Percentiles rank a stretch among this genome's conserved stretches.
Conservation (phyloP, 805 yeast species). For the Yarrowia sp. region DNA sequence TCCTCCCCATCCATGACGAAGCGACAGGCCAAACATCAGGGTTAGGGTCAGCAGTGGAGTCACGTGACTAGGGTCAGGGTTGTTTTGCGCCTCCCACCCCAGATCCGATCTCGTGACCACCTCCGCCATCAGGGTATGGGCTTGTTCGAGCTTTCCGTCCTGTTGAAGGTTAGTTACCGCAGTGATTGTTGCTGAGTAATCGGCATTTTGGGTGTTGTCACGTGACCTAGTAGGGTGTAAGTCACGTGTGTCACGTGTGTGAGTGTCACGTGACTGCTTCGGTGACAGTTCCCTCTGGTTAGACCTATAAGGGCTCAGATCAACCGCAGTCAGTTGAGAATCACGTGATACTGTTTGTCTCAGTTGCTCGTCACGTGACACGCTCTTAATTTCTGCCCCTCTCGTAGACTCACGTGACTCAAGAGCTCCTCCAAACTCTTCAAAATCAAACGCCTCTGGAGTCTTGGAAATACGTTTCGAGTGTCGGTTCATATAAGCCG, state of each 20-base stretch:
- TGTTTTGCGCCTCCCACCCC: neutral
- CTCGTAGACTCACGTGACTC: neutral
- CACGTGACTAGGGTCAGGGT: neutral
- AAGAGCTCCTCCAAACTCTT: neutral
- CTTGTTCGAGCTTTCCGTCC: slow-evolving; percentile 10
- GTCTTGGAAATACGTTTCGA: neutral
- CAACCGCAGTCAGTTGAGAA: slow-evolving; percentile 2
- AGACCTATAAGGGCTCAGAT: neutral
- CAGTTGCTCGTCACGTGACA: neutral
- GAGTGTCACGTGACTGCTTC: neutral
- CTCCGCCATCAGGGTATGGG: neutral
- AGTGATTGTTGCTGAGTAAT: neutral
- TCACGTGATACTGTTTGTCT: neutral
- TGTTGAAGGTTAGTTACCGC: neutral
- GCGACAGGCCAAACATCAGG: slow-evolving; percentile 7
- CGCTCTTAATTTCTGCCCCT: neutral
- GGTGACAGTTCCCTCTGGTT: neutral
- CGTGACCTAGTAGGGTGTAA: neutral
- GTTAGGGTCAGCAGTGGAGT: neutral
- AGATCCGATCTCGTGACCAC: neutral
- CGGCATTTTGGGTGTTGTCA: neutral
- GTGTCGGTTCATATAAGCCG: neutral
- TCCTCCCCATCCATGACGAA: slow-evolving; percentile 22
- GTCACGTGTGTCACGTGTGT: neutral
- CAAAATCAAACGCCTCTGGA: slow-evolving; percentile 7